A percentile compares a stretch with the other conserved stretches of the same genome.
These are phyloP conservation scores for Oryza australiensis DNA, from an alignment of 176 grass and related monocot species.

Conservation along the genomic window DNA sequence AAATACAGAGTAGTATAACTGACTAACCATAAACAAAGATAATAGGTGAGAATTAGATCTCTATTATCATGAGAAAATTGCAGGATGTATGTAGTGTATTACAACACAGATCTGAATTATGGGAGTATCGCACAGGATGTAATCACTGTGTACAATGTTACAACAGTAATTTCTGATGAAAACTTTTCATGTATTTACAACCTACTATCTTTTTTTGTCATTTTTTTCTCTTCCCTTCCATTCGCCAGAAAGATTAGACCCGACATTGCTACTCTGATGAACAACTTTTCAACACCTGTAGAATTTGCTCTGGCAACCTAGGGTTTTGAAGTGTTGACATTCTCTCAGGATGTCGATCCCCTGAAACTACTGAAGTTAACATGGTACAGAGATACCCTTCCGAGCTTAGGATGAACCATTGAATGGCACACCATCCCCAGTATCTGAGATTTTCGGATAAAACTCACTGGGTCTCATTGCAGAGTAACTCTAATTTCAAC, in stretches of 20 bases:
- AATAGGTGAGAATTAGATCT: conserved; percentile 15
- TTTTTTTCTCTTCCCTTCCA: conserved; percentile 19
- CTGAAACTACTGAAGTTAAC: conserved; percentile 6
- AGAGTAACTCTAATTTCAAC: conserved; percentile 6
- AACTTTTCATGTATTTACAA: conserved; percentile 29
- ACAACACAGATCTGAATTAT: conserved; percentile 30
- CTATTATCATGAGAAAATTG: conserved; percentile 25
- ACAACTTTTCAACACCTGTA: neutral
- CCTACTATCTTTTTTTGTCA: neutral
- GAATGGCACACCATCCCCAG: neutral
- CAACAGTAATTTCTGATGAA: conserved; percentile 30
- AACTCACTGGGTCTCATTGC: neutral
- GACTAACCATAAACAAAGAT: neutral
- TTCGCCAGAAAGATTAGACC: conserved; percentile 4
- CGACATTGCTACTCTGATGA: conserved; percentile 13
- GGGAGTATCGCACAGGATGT: conserved; percentile 36
- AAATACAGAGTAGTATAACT: neutral
- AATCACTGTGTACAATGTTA: conserved; percentile 46
- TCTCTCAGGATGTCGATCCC: neutral
- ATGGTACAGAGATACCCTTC: neutral
- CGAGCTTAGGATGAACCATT: neutral
- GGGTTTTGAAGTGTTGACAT: neutral
- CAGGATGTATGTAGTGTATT: neutral
- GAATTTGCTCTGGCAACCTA: neutral
- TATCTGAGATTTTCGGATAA: neutral